Conservation (phyloP, 441 rosid species). For the Dalechampia spathulata region DNA sequence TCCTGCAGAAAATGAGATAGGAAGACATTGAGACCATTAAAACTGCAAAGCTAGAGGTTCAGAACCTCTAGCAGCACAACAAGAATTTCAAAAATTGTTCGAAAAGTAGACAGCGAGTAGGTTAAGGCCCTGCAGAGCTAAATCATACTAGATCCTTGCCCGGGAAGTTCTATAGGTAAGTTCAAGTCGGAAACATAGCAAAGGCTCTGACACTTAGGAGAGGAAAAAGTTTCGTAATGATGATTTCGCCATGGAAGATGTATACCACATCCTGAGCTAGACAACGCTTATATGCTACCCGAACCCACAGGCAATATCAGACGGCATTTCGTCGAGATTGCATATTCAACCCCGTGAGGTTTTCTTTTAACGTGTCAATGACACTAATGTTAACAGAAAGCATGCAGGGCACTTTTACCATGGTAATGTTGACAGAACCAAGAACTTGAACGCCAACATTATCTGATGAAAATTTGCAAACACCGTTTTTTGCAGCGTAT, state of each 20-base stretch:
- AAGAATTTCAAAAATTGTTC: not conserved
- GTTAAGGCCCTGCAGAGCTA: not conserved
- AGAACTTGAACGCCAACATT: slow-evolving; percentile 66
- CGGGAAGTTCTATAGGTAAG: too few species aligned
- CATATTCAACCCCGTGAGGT: not conserved
- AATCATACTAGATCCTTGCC: not conserved
- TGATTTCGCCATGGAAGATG: too few species aligned
- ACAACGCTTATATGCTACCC: not conserved
- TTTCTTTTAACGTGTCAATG: too few species aligned
- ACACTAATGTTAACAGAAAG: not conserved
- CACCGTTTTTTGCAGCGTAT: slow-evolving; percentile 49
- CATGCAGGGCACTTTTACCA: slow-evolving; percentile 31
- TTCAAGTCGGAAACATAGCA: too few species aligned
- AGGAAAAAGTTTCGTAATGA: too few species aligned
- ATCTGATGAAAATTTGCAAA: slow-evolving; percentile 68
- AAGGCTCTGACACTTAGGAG: too few species aligned
- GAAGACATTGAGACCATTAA: not conserved
- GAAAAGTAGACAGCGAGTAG: not conserved
- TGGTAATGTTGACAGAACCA: slow-evolving; percentile 70
- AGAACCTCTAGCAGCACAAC: not conserved
- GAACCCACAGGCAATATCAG: too few species aligned
- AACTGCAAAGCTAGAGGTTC: not conserved
- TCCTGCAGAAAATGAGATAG: not conserved
- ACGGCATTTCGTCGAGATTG: too few species aligned
- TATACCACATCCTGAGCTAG: not conserved